Evolutionary conservation across 75 land plant genomes (phyloP), one percentile per base, ranked within the genome.

Genomic region (Cunninghamia lanceolata): DNA sequence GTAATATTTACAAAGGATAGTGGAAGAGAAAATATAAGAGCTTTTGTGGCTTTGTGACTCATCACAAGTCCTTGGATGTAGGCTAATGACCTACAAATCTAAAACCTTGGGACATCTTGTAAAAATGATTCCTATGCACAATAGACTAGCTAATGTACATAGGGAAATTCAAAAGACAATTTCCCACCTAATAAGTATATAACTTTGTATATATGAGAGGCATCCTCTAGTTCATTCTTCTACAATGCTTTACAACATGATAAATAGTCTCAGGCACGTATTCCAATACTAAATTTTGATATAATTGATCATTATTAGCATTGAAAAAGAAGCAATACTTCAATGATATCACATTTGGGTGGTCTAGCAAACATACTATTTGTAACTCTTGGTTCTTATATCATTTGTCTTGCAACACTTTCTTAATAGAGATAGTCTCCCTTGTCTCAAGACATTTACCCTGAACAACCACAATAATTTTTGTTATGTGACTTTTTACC

Each of bases 361-460:
- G 98, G 90, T 95, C 95, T 88, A 96, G 90, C 35, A 89, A 85
- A 0, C 96, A 95, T 96, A 96, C 95, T 53, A 96, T 85, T 83
- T 95, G 96, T 39, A 96, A 91, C 91, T 96, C 98, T 71, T 96
- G 90, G 84, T 96, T 96, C 83, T 96, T 96, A 85, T 96, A 96
- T 11, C 96, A 84, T 78, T 89, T 91, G 80, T 96, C 98, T 84
- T 96, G 98, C 85, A 96, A 89, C 40, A 96, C 98, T 93, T 96
- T 96, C 86, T 96, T 96, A 59, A 96, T 96, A 75, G 96, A 96
- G 82, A 96, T 96, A 21, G 96, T 95, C 86, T 96, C 98, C 40
- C 95, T 94, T 17, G 98, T 96, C 86, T 96, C 98, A 84, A 96
- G 87, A 89, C 98, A 96, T 88, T 95, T 96, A 68, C 96, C 98